Base-by-base conservation (phyloP, 805 yeast genomes). In the Metschnikowia koreensis region DNA sequence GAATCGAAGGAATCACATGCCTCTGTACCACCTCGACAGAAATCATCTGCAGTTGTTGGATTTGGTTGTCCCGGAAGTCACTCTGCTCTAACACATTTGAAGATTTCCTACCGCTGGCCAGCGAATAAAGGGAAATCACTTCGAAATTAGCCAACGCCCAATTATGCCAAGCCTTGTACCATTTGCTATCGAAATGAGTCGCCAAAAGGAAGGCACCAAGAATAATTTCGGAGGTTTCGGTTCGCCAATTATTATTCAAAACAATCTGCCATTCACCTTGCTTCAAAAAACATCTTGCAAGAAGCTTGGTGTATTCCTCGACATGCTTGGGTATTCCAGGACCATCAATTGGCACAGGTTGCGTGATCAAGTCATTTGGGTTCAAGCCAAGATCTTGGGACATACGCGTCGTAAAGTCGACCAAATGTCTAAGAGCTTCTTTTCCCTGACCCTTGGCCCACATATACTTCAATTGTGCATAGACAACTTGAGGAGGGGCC, bases 111-210 rank as follows among this genome's bases (percentile, higher is more conserved):
- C 55, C 60, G 41, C 53, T 58, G 48, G 61, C 67, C 50, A 67
- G 73, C 37, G 67, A 65, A 63, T 77, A 71, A 28, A 86, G 75
- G 0, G 97, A 87, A 17, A 93, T 87, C 1, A 93, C 98, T 65
- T 94, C 97, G 66, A 92, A 94, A 68, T 96, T 94, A 0, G 98
- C 97, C 64, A 96, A 75, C 0, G 99, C 99, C 99, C 99, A 94
- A 64, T 91, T 93, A 66, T 94, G 99, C 99, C 99, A 96, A 15
- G 98, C 99, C 65, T 96, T 94, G 64, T 94, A 94, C 97, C 99
- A 94, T 26, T 81, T 80, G 36, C 81, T 77, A 66, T 94, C 97
- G 68, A 94, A 93, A 66, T 92, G 97, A 0, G 99, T 93, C 0
- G 99, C 98, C 57, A 94, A 75, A 50, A 94, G 73, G 66, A 89